phyloP scores from a whole-genome alignment of 441 rosid species.

The Syzygium malaccense region DNA sequence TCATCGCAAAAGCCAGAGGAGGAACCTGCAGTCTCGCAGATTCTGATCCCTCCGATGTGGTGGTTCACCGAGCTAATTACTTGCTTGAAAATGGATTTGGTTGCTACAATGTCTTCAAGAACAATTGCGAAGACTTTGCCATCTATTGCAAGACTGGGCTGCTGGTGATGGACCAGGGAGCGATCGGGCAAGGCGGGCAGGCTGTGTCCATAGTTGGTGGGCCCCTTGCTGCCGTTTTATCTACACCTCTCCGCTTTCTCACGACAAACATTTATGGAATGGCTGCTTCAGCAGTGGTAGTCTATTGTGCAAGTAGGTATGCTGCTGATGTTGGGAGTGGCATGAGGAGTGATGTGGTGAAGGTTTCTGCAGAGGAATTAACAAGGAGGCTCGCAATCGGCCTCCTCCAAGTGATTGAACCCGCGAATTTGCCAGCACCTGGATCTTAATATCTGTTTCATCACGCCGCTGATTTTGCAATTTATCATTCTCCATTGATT shows the following conservation, averaged over 20 bases:
- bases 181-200: slow-evolving; percentile 82
- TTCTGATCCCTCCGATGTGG: slow-evolving; percentile 41
- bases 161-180: slow-evolving; percentile 43
- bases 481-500: not conserved
- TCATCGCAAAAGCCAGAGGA: slow-evolving; percentile 79
- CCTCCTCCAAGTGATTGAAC: slow-evolving; percentile 46
- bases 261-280: slow-evolving; percentile 75
- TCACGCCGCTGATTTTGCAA: not conserved
- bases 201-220: slow-evolving; percentile 73
- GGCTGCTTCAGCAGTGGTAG: slow-evolving; percentile 65
- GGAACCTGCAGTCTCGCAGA: slow-evolving; percentile 87
- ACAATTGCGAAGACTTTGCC: slow-evolving; percentile 84
- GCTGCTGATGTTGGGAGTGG: slow-evolving; percentile 73
- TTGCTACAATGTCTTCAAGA: slow-evolving; percentile 65
- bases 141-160: slow-evolving; percentile 83
- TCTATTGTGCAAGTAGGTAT: slow-evolving; percentile 69
- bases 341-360: slow-evolving; percentile 64
- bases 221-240: slow-evolving; percentile 68
- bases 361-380: slow-evolving; percentile 68
- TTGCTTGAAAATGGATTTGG: slow-evolving; percentile 79
- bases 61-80: slow-evolving; percentile 63
- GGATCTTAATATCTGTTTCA: not conserved
- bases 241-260: slow-evolving; percentile 55
- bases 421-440: slow-evolving; percentile 18
- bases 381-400: slow-evolving; percentile 55